Conservation (phyloP, 306 rosid genomes). For the Cicer bijugum region DNA sequence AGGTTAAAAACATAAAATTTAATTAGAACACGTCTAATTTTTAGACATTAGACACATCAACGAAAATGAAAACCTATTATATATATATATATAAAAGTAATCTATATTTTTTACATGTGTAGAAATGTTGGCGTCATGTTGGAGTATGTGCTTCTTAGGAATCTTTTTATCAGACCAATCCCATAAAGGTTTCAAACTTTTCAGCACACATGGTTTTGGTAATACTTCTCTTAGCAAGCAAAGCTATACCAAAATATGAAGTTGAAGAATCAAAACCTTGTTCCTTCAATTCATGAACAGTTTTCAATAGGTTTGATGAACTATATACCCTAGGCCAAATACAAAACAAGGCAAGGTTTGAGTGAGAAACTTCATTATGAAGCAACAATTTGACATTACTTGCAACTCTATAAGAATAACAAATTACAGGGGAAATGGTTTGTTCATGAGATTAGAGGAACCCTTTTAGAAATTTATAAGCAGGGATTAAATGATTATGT, state of each 20-base stretch:
- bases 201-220: slow-evolving; percentile 48
- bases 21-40: no score
- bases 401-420: background rate
- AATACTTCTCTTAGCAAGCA: slow-evolving; percentile 30
- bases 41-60: no score
- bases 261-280: slow-evolving; percentile 49
- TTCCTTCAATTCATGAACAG: background rate
- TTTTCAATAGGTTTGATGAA: background rate
- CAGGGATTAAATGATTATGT: slow-evolving; percentile 13
- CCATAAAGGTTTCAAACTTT: slow-evolving; percentile 51
- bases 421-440: background rate
- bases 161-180: slow-evolving; percentile 57
- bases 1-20: no score
- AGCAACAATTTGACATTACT: background rate
- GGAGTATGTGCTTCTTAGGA: background rate
- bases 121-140: no score
- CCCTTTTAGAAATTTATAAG: background rate
- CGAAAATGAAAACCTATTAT: no score
- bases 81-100: no score
- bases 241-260: slow-evolving; percentile 36
- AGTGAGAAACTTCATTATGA: background rate
- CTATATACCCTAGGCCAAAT: background rate
- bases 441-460: background rate
- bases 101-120: no score
- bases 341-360: background rate